These are phyloP conservation scores for Bipolaris bicolor DNA, from an alignment of 2,329 filamentous ascomycete genomes.

Conservation along the genomic window DNA sequence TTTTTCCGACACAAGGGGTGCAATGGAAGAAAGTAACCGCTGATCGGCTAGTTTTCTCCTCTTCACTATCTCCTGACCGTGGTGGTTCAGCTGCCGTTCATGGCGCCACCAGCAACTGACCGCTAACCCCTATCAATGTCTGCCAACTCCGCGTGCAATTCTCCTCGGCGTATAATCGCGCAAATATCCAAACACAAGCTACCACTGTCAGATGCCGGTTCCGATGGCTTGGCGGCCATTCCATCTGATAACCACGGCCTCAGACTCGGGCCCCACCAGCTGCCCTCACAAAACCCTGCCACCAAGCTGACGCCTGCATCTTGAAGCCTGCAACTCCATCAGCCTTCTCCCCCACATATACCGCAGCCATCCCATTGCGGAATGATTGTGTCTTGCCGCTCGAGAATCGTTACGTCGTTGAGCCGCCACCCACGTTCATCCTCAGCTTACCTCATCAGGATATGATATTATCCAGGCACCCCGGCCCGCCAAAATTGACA, in stretches of 20 bases:
- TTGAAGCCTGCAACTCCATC: not conserved
- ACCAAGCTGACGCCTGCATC: not conserved
- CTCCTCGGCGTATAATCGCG: constrained; percentile 12
- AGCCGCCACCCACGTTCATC: constrained; percentile 3
- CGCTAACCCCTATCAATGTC: not conserved
- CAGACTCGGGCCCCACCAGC: constrained; percentile 1
- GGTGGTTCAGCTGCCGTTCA: not conserved
- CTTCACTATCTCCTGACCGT: constrained; percentile 5
- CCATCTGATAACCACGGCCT: constrained; percentile 19
- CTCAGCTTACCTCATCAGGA: not conserved
- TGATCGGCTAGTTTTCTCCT: not conserved
- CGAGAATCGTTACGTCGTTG: constrained; percentile 12
- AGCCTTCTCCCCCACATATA: constrained; percentile 8
- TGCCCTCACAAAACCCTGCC: not conserved
- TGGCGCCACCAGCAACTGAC: constrained; percentile 1
- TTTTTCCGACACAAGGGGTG: constrained; percentile 10
- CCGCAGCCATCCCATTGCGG: not conserved
- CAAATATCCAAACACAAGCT: constrained; percentile 2
- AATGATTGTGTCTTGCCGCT: not conserved
- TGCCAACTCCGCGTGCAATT: not conserved
- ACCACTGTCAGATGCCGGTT: constrained; percentile 7
- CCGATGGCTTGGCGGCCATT: constrained; percentile 7
- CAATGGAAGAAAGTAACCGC: no score
- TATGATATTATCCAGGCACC: not conserved
- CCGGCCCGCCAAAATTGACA: not conserved